Evolutionary conservation across 805 yeast species (phyloP).

Genomic region (Peterozyma toletana): DNA sequence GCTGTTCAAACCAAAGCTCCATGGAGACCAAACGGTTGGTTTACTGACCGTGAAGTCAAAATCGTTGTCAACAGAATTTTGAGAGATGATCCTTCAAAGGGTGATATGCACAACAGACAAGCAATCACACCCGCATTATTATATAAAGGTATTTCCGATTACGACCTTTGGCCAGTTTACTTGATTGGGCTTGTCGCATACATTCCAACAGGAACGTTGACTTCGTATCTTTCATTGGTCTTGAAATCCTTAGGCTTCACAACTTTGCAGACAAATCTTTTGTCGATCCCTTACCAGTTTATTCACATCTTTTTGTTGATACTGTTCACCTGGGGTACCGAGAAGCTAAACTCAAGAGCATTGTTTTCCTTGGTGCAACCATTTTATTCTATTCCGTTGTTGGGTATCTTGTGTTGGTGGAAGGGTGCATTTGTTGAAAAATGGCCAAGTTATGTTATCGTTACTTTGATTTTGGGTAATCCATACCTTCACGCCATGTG

Average conservation of each 20-base stretch:
- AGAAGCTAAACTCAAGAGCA: constrained; percentile 21
- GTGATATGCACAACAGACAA: constrained; percentile 58
- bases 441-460: constrained; percentile 18
- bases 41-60: constrained; percentile 27
- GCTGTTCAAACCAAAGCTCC: constrained; percentile 44
- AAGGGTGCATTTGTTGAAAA: constrained; percentile 15
- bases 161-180: constrained; percentile 50
- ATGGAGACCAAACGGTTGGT: constrained; percentile 43
- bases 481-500: constrained; percentile 48
- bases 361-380: constrained; percentile 16
- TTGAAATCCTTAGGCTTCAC: constrained; percentile 43
- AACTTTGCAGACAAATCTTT: constrained; percentile 43
- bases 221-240: constrained; percentile 39
- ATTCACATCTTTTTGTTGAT: constrained; percentile 29
- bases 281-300: constrained; percentile 43
- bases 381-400: constrained; percentile 16
- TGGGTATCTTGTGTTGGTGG: constrained; percentile 21
- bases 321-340: constrained; percentile 27
- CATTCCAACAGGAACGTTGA: constrained; percentile 28
- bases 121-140: constrained; percentile 36
- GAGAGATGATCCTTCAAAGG: constrained; percentile 38
- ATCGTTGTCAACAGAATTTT: constrained; percentile 31
- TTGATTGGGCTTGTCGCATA: constrained; percentile 35
- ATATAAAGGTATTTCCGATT: constrained; percentile 34
- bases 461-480: constrained; percentile 26